Evolutionary conservation across 2,329 filamentous ascomycete genomes (phyloP), one percentile per base, ranked within the genome.

Genomic region (Thielaviopsis cerberus): DNA sequence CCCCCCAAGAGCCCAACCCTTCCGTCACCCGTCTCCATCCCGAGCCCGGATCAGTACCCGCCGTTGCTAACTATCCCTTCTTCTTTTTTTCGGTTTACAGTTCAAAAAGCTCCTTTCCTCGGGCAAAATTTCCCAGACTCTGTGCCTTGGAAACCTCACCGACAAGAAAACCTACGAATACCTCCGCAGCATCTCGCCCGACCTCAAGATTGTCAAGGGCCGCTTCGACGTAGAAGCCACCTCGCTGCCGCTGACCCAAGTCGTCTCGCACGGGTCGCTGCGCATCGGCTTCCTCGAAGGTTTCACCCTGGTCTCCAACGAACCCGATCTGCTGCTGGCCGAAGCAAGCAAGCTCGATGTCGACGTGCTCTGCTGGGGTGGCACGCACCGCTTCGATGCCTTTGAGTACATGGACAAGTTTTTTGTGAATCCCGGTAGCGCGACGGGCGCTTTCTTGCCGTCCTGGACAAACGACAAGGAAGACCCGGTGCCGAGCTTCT

Each of bases 401-500:
- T 85, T 83, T 64, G 81, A 85, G 73, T 83, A 84, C 68, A 83
- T 83, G 78, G 81, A 83, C 73, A 84, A 84, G 74, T 84, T 85
- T 71, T 85, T 85, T 64, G 79, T 85, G 63, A 85, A 84, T 66
- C 81, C 81, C 1, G 81, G 81, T 3, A 83, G 77, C 65, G 81
- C 80, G 24, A 84, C 81, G 4, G 81, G 81, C 10, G 81, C 81
- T 2, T 80, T 80, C 62, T 73, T 77, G 23, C 77, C 76, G 1
- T 76, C 77, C 22, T 82, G 78, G 76, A 72, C 72, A 22, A 72
- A 72, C 55, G 78, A 77, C 48, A 74, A 72, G n/a, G 81, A 86
- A 67, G 86, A 91, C 58, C 86, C 85, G 24, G 83, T 83, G 59
- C 91, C 91, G 25, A 95, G 89, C 69, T 96, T 97, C 71, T 95